phyloP scores from a whole-genome alignment of 2,329 filamentous ascomycete species.

The Talaromyces sp. region DNA sequence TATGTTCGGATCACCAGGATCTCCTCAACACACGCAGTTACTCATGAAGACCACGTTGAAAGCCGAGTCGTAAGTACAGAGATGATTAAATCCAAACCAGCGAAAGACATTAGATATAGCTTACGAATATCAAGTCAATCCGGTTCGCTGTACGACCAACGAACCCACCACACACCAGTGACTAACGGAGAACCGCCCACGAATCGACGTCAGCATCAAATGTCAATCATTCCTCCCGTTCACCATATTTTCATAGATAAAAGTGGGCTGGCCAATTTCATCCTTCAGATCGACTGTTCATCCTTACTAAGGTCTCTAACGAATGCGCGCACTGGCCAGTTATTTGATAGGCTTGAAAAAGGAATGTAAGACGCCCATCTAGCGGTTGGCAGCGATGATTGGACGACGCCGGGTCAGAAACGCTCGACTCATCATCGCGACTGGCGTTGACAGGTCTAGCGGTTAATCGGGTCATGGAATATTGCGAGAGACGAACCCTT shows the following conservation, averaged over 20 bases:
- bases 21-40: background rate
- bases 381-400: background rate
- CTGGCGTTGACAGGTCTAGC: background rate
- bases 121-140: background rate
- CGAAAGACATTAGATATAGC: background rate
- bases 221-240: background rate
- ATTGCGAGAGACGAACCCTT: background rate
- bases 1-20: background rate
- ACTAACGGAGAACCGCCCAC: background rate
- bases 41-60: background rate
- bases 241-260: background rate
- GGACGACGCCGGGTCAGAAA: background rate
- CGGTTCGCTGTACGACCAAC: background rate
- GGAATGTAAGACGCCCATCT: background rate
- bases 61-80: background rate
- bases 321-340: background rate
- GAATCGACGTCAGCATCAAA: background rate
- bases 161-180: background rate
- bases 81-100: background rate
- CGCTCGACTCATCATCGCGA: background rate
- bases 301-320: background rate
- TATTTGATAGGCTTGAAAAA: background rate
- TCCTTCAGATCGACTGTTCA: background rate
- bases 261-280: background rate
- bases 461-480: background rate